Base-by-base conservation (phyloP, 208 protist species). In the Zelonia costaricensis region DNA sequence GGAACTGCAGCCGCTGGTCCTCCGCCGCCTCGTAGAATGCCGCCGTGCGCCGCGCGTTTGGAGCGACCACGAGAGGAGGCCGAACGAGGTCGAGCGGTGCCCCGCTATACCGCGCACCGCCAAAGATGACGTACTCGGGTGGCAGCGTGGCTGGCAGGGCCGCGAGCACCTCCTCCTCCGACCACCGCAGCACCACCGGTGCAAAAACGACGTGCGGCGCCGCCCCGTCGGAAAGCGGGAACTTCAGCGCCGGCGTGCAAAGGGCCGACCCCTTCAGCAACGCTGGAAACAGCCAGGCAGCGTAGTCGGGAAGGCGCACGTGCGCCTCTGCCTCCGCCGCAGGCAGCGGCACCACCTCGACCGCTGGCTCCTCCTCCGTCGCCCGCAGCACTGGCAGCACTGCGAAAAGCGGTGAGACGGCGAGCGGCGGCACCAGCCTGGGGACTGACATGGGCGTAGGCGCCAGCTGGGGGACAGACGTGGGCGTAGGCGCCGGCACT, bases 121-220 rank as follows among this genome's bases (percentile, higher is more conserved):
- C 88, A 74, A 94, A 94, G 12, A 94, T 71, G 18, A 94, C 58
- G 59, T 81, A 90, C 31, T 76, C 74, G 2, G 84, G 88, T 0
- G 69, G 69, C 22, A 88, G 60, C 31, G 83, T 82, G 8, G 54
- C 25, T 33, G 84, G 82, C 28, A 80, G 56, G 36, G 49, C 71
- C 10, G 60, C 31, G 4, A 59, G 49, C 49, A 54, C 68, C 13
- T 73, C 74, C 49, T 53, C 58, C 27, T 76, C 36, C 18, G 45
- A 59, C 48, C 76, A 55, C 44, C 62, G 63, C 49, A 76, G 31
- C 16, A 76, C 48, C 38, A 23, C 16, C 31, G 62, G 52, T 13
- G 47, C 46, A 3, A 55, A 15, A 13, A 86, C 69, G 36, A 56
- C 53, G 16, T 56, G 52, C 15, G 80, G 80, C 30, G 54, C 48